Evolutionary conservation across 148 eudicot species (phyloP), one percentile per base, ranked within the genome.

Genomic region (Limonium bicolor): DNA sequence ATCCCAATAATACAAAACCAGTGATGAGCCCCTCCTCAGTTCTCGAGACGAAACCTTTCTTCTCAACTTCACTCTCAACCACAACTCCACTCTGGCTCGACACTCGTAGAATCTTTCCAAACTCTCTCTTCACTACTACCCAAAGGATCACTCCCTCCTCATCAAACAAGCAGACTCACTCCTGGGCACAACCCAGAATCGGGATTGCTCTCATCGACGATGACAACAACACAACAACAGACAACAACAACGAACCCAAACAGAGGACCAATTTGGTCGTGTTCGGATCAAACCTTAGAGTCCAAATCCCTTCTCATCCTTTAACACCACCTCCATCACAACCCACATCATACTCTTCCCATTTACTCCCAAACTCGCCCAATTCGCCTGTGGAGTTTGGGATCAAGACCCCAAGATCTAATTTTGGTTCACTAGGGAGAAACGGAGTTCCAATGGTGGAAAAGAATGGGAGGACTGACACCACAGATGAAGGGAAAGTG

Each of bases 381-480:
- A 67, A 61, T 35, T 81, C 95, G 16, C 86, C 95, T 1, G 59
- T 67, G 6, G 84, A 78, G 41, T 82, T 75, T 36, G 94, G 94
- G 36, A 79, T 69, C 20, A 77, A 87, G 36, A 79, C 86, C 34
- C 64, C 77, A 4, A 77, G 43, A 48, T 53, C 62, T 20, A 37
- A 51, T 49, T 33, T 21, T 12, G 17, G 16, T 19, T 34, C 26
- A 20, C 2, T 37, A 27, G 20, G 39, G 31, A n/a, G n/a, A n/a
- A n/a, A n/a, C n/a, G n/a, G n/a, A n/a, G n/a, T n/a, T n/a, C n/a
- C n/a, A n/a, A n/a, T n/a, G n/a, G n/a, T n/a, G n/a, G n/a, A n/a
- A n/a, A n/a, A n/a, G n/a, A n/a, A n/a, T n/a, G n/a, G n/a, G n/a
- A n/a, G 15, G 36, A 27, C 18, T 19, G 19, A 20, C 9, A 10